These are phyloP conservation scores for Phytophthora capsici DNA, from an alignment of 352 stramenopile species.

Conservation along the genomic window DNA sequence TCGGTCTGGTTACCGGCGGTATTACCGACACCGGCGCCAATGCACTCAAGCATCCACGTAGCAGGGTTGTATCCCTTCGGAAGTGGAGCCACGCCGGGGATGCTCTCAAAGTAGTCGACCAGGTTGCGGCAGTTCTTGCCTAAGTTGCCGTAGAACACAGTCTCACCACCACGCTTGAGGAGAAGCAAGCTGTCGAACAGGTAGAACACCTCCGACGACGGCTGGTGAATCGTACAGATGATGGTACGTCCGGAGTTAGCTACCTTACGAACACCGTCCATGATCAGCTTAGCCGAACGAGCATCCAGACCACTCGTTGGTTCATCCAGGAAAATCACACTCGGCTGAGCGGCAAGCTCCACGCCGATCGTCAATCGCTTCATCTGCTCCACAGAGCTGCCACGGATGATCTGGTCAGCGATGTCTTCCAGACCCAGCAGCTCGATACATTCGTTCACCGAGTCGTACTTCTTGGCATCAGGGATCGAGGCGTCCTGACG, in stretches of 20 bases:
- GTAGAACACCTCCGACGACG: background rate
- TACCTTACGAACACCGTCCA: slow-evolving; percentile 21
- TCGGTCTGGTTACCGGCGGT: slow-evolving; percentile 1
- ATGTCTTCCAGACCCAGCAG: slow-evolving; percentile 20
- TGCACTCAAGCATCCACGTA: slow-evolving; percentile 84
- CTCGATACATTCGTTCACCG: background rate
- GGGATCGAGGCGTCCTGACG: background rate
- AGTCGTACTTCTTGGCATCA: slow-evolving; percentile 11
- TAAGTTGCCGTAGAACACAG: slow-evolving; percentile 47
- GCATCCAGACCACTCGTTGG: background rate
- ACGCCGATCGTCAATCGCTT: background rate
- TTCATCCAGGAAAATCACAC: slow-evolving; percentile 1
- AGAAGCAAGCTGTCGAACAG: slow-evolving; percentile 83
- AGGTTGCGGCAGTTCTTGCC: slow-evolving; percentile 31
- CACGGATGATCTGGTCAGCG: slow-evolving; percentile 40
- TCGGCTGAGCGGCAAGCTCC: background rate
- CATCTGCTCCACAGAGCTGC: background rate
- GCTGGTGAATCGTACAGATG: slow-evolving; percentile 64
- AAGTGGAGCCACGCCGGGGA: slow-evolving; percentile 38
- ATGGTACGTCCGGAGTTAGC: background rate
- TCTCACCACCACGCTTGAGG: slow-evolving; percentile 51
- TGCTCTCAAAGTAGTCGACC: slow-evolving; percentile 33
- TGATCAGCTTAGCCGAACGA: slow-evolving; percentile 3
- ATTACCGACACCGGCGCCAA: slow-evolving; percentile 42
- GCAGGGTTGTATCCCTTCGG: slow-evolving; percentile 53